These are phyloP conservation scores for Dendrobium officinale DNA, from an alignment of 106 monocot genomes.

Conservation along the genomic window DNA sequence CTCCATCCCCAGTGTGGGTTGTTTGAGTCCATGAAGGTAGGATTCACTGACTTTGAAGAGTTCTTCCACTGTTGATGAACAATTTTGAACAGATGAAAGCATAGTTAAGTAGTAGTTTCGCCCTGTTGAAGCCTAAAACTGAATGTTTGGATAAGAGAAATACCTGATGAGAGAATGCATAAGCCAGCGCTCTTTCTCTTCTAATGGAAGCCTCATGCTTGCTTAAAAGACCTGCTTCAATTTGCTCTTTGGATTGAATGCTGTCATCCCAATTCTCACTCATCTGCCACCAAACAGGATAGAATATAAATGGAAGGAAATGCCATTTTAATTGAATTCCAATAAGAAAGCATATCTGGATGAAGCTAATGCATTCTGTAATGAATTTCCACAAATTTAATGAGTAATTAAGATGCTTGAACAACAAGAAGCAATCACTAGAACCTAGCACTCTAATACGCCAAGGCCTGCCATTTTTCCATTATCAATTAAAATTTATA, in stretches of 20 bases:
- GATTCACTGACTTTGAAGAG: slow-evolving; percentile 62
- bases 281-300: slow-evolving; percentile 34
- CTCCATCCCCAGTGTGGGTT: slow-evolving; percentile 99
- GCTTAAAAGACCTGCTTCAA: slow-evolving; percentile 67
- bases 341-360: no score
- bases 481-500: no score
- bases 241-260: slow-evolving; percentile 79
- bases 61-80: slow-evolving; percentile 65
- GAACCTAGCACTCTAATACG: no score
- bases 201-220: slow-evolving; percentile 89
- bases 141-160: neutral
- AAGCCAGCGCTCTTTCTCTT: slow-evolving; percentile 91
- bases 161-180: slow-evolving; percentile 98
- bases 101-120: neutral
- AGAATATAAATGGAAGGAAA: neutral
- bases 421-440: no score
- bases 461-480: no score
- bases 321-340: no score
- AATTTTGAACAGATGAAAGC: neutral
- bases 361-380: no score
- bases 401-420: no score
- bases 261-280: slow-evolving; percentile 95
- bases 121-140: neutral
- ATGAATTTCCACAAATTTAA: no score
- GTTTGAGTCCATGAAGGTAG: slow-evolving; percentile 73